Percentiles rank a stretch among this genome's conserved stretches.
Evolutionary conservation across 352 stramenopile species (phyloP).

Genomic region (Phytophthora hibernalis): DNA sequence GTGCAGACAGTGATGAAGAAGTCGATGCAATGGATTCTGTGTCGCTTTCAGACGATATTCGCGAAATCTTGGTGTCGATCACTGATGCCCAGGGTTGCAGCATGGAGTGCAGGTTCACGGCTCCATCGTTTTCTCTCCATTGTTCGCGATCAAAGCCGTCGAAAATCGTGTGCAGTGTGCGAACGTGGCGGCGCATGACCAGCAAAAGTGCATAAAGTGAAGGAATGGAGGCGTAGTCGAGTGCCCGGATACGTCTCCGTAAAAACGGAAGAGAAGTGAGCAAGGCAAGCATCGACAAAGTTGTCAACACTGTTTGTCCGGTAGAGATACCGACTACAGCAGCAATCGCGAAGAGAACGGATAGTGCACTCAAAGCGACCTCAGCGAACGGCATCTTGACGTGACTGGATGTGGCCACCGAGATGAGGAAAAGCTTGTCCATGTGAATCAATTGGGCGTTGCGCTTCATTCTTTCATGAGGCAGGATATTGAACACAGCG

Average conservation of each 20-base stretch:
- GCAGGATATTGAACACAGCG: conserved; percentile 60
- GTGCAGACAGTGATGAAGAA: conserved; percentile 30
- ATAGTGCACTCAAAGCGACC: conserved; percentile 13
- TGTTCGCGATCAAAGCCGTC: conserved; percentile 60
- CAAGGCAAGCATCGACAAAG: neutral
- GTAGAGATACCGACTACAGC: conserved; percentile 10
- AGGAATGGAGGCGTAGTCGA: conserved; percentile 68
- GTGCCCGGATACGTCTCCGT: conserved; percentile 21
- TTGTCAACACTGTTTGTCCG: conserved; percentile 3
- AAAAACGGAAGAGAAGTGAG: conserved; percentile 3
- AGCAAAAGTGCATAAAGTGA: conserved; percentile 53
- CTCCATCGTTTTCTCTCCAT: conserved; percentile 76
- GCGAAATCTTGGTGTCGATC: conserved; percentile 6
- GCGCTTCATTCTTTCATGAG: conserved; percentile 47
- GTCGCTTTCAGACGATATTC: conserved; percentile 29
- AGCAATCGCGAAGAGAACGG: conserved; percentile 13
- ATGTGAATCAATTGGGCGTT: conserved; percentile 58
- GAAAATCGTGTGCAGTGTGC: conserved; percentile 59
- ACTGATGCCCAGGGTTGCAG: conserved; percentile 36
- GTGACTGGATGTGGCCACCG: conserved; percentile 60
- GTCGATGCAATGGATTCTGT: conserved; percentile 29
- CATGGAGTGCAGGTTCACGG: conserved; percentile 77
- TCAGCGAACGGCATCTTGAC: conserved; percentile 37
- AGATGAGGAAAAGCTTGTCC: conserved; percentile 65
- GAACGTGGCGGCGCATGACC: conserved; percentile 54